These are phyloP conservation scores for Babesia divergens DNA, from an alignment of 169 alveolate species.

Conservation along the genomic window DNA sequence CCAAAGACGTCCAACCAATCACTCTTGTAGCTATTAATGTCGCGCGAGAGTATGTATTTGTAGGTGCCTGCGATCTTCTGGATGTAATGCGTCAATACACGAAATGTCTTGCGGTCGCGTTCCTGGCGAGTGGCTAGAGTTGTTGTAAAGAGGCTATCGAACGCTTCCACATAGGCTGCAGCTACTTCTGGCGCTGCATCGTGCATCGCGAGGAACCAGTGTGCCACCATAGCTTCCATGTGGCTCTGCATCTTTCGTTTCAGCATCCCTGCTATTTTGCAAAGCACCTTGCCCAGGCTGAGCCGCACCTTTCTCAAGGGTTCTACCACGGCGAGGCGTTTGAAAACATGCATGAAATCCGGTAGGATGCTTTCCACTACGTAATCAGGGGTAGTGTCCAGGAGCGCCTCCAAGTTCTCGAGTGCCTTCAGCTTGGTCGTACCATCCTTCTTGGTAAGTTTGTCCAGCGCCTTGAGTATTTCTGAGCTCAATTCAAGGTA, in stretches of 20 bases:
- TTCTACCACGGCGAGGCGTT: constrained; percentile 43
- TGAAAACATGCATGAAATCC: constrained; percentile 45
- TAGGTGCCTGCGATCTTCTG: neutral
- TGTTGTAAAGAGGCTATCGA: constrained; percentile 38
- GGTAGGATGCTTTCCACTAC: constrained; percentile 30
- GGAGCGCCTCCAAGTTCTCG: constrained; percentile 5
- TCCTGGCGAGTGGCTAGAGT: constrained; percentile 10
- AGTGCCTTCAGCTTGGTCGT: constrained; percentile 55
- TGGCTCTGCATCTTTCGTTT: constrained; percentile 27
- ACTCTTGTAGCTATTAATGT: constrained; percentile 14
- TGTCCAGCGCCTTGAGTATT: constrained; percentile 36
- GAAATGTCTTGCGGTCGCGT: constrained; percentile 35
- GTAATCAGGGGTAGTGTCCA: constrained; percentile 6
- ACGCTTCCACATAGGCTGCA: constrained; percentile 20
- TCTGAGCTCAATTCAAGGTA: constrained; percentile 15
- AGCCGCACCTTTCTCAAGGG: constrained; percentile 39
- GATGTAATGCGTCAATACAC: constrained; percentile 28
- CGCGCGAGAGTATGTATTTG: neutral
- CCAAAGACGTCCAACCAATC: constrained; percentile 61
- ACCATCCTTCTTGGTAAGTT: constrained; percentile 53
- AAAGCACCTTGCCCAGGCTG: constrained; percentile 28
- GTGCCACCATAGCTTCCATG: constrained; percentile 25
- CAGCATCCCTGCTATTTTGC: constrained; percentile 11
- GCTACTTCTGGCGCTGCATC: constrained; percentile 49
- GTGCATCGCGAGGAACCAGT: constrained; percentile 60